These are phyloP conservation scores for Schizochytrium sp. DNA, from an alignment of 108 stramenopile genomes.

Conservation along the genomic window DNA sequence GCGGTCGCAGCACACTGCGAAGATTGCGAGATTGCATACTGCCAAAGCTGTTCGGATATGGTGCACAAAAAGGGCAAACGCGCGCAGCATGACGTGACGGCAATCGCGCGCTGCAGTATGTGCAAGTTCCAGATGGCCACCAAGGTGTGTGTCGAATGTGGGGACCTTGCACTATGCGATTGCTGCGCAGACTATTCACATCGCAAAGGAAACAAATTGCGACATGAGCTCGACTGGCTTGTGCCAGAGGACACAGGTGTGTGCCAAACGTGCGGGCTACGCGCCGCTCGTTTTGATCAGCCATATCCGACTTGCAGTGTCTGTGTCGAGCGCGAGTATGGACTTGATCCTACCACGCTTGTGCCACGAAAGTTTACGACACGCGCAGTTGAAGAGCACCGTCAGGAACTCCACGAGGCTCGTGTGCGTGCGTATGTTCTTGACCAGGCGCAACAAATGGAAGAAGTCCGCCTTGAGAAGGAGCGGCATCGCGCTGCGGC, in stretches of 20 bases:
- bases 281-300: background rate
- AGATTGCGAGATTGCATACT: background rate
- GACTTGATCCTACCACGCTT: background rate
- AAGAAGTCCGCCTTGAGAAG: background rate
- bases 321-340: background rate
- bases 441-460: background rate
- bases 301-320: background rate
- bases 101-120: background rate
- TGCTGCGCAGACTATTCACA: background rate
- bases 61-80: background rate
- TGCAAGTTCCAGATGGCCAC: conserved; percentile 13
- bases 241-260: background rate
- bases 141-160: background rate
- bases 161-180: background rate
- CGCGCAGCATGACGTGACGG: background rate
- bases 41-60: background rate
- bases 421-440: background rate
- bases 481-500: background rate
- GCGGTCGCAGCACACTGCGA: background rate
- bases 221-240: background rate
- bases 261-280: background rate
- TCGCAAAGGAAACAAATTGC: background rate
- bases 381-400: background rate
- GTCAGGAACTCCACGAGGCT: background rate
- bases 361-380: background rate